Conservation (phyloP, 768 basidiomycete species). For the Leccinum pellstonianum region DNA sequence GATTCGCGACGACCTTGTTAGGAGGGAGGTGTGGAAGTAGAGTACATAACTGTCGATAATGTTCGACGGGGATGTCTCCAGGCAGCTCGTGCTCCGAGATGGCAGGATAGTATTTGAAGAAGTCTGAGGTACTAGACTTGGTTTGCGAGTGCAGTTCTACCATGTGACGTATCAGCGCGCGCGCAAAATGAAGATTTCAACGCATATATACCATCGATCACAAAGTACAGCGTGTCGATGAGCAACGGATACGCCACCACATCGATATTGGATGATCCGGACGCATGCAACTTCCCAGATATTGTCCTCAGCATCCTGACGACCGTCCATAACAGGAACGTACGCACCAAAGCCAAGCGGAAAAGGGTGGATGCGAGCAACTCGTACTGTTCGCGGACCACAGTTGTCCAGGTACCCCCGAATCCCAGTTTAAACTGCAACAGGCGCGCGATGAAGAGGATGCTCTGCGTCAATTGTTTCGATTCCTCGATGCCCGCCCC, state of each 20-base stretch:
- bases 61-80: slow-evolving; percentile 51
- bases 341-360: slow-evolving; percentile 51
- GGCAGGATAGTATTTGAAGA: slow-evolving; percentile 63
- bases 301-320: background rate
- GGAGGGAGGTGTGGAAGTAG: slow-evolving; percentile 58
- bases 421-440: slow-evolving; percentile 75
- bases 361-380: slow-evolving; percentile 45
- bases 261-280: slow-evolving; percentile 49
- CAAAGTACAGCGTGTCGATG: slow-evolving; percentile 70
- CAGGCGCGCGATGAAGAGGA: slow-evolving; percentile 61
- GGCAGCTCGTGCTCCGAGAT: slow-evolving; percentile 52
- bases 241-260: slow-evolving; percentile 61
- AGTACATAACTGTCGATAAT: slow-evolving; percentile 54
- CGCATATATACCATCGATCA: slow-evolving; percentile 61
- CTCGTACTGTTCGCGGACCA: slow-evolving; percentile 46
- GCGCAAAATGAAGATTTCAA: background rate
- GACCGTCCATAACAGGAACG: slow-evolving; percentile 1
- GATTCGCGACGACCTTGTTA: slow-evolving; percentile 50
- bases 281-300: slow-evolving; percentile 48
- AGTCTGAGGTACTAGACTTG: slow-evolving; percentile 52
- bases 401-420: slow-evolving; percentile 53
- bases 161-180: background rate
- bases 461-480: slow-evolving; percentile 37
- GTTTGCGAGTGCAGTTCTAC: slow-evolving; percentile 62
- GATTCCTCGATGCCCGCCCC: slow-evolving; percentile 19